These are phyloP conservation scores for Crotalaria pallida DNA, from an alignment of 306 rosid species.

Conservation along the genomic window DNA sequence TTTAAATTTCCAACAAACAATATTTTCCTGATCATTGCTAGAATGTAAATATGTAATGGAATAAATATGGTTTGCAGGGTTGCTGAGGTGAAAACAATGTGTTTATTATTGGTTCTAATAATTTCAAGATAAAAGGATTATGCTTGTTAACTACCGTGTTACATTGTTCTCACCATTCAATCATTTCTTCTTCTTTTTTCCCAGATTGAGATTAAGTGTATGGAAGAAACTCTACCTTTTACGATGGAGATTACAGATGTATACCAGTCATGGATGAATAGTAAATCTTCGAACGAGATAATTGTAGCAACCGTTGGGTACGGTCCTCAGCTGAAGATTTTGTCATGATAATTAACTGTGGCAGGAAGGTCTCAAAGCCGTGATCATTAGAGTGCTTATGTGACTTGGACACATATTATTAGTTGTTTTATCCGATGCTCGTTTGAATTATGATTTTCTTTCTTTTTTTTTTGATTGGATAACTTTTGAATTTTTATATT, in stretches of 20 bases:
- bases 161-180: background rate
- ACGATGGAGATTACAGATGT: constrained; percentile 40
- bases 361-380: constrained; percentile 34
- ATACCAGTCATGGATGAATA: constrained; percentile 58
- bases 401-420: background rate
- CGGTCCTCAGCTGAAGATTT: constrained; percentile 58
- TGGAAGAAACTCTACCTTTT: constrained; percentile 61
- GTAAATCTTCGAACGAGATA: constrained; percentile 36
- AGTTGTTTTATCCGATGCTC: background rate
- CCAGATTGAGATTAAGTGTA: constrained; percentile 74
- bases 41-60: background rate
- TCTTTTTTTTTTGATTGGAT: background rate
- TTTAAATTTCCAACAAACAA: too few relatives aligned
- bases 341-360: constrained; percentile 58
- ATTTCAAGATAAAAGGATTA: background rate
- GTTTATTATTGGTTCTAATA: background rate
- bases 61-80: background rate
- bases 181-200: constrained; percentile 2
- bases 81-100: background rate
- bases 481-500: too few relatives aligned
- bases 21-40: background rate
- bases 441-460: background rate
- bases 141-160: background rate
- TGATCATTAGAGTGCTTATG: background rate
- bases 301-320: constrained; percentile 45